A percentile compares a stretch with the other conserved stretches of the same genome.
These are phyloP conservation scores for Pseudogymnoascus sp. DNA, from an alignment of 2,329 filamentous ascomycete species.

Conservation along the genomic window DNA sequence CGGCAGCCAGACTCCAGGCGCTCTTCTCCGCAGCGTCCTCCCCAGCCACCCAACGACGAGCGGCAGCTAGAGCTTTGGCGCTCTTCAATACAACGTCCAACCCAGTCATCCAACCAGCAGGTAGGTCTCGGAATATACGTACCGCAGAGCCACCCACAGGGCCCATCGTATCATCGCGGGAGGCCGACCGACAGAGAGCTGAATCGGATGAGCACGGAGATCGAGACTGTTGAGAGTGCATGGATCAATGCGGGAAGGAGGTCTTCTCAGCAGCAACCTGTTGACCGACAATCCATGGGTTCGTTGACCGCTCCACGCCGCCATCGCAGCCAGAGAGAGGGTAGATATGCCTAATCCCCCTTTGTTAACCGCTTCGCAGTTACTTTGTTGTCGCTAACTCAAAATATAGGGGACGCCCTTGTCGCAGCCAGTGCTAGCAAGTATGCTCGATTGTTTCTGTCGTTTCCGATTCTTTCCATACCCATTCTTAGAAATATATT, in stretches of 20 bases:
- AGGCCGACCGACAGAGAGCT: slow-evolving; percentile 2
- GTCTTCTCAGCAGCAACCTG: neutral
- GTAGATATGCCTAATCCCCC: neutral
- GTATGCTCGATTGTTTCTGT: neutral
- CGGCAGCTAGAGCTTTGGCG: neutral
- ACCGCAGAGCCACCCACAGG: neutral
- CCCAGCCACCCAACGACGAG: neutral
- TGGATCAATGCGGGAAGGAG: neutral
- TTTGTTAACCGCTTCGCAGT: neutral
- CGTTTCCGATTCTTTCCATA: neutral
- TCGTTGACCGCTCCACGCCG: neutral
- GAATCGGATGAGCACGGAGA: neutral
- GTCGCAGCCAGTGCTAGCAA: neutral
- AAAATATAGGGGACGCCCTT: neutral
- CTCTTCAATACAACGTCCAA: neutral
- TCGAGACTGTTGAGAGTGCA: neutral
- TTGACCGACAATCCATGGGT: neutral
- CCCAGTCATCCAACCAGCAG: neutral
- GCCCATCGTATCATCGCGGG: neutral
- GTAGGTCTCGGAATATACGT: neutral
- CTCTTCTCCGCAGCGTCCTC: neutral
- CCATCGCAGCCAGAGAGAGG: slow-evolving; percentile 3
- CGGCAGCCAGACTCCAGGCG: neutral
- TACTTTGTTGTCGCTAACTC: neutral
- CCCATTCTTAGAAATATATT: neutral